phyloP scores from a whole-genome alignment of 1,284 basidiomycete genomes.

The Inonotus obliquus region DNA sequence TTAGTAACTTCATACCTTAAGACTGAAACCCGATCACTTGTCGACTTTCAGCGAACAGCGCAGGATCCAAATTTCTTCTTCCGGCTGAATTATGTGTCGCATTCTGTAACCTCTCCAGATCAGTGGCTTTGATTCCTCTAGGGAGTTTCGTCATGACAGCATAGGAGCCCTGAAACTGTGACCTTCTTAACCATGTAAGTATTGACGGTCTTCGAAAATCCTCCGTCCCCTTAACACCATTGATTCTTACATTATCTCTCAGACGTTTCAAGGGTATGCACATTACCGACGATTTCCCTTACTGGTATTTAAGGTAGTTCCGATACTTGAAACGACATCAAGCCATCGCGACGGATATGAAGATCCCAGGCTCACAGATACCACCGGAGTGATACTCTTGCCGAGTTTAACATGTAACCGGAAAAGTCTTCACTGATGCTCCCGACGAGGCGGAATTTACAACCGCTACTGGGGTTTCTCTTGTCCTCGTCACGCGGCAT shows the following conservation, averaged over 20 bases:
- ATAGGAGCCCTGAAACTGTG: neutral
- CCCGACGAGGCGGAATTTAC: neutral
- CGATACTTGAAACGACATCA: neutral
- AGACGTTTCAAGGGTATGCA: neutral
- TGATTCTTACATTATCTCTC: neutral
- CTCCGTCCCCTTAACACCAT: neutral
- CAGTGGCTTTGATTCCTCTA: neutral
- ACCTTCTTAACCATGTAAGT: neutral
- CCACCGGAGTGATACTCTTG: neutral
- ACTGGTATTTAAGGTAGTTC: neutral
- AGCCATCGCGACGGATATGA: neutral
- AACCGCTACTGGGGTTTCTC: neutral
- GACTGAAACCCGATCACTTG: neutral
- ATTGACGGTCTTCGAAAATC: neutral
- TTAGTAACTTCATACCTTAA: neutral
- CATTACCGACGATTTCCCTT: neutral
- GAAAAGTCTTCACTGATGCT: neutral
- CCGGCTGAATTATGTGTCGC: neutral
- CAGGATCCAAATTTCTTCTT: neutral
- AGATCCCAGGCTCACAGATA: neutral
- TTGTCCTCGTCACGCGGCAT: neutral
- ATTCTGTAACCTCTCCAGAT: neutral
- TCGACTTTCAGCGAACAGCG: neutral
- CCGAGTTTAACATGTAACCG: neutral
- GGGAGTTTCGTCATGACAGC: neutral